Evolutionary conservation across 75 land plant genomes (phyloP), one percentile per base, ranked within the genome.

Genomic region (Cunninghamia lanceolata): DNA sequence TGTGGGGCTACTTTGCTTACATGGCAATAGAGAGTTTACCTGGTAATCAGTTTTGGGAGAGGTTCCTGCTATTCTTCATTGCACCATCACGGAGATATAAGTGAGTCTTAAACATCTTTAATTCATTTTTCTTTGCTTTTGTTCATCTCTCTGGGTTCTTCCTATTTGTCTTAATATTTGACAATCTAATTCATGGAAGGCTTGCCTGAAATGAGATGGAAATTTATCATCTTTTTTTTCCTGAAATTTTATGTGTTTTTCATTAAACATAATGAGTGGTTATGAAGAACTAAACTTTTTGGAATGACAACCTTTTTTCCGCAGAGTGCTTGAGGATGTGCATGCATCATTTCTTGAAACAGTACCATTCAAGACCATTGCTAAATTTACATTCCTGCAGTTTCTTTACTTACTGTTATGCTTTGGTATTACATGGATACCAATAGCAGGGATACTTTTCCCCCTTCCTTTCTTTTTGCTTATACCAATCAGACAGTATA

Each of bases 381-480:
- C 89, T 11, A 68, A 59, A 25, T 96, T 98, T 59, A 98, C 99
- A 30, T 9, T 96, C 9, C 93, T 98, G 86, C 99, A 98, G 79
- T 82, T 96, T 34, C 91, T 93, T 32, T 96, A 96, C 63, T 84
- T 98, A 28, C 70, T 98, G 56, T 1, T 91, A 2, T 98, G 99
- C 85, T 98, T 94, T 85, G 99, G 99, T 17, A 83, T 98, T 30
- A 98, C 99, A 43, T 96, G 97, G 99, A 95, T 98, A 70, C 99
- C 99, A 66, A 90, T 96, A 70, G 99, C 95, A 50, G 99, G 99
- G 85, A 92, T 98, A 8, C 87, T 98, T 30, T 98, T 98, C 86
- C 99, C 99, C 17, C 59, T 96, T 68, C 93, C 95, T 21, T 95
- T 98, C 85, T 94, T 98, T 91, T 42, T 95, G 25, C 93, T 98